Base-by-base conservation (phyloP, 495 filamentous ascomycete species). In the Aspergillus cavernicola region DNA sequence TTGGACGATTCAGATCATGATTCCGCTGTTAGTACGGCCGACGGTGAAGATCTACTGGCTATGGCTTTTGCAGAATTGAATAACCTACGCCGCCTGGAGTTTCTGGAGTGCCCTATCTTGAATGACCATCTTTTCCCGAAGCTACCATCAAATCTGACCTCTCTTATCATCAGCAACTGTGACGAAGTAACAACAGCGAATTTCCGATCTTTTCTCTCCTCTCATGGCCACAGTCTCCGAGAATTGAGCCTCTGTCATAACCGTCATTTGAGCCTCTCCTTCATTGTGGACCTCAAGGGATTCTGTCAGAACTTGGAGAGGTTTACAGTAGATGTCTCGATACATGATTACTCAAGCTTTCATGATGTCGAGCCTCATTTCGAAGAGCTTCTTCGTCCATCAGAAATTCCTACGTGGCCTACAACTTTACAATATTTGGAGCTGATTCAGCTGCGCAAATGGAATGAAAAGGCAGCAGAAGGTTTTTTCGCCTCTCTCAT, bases 401-500 rank as follows among this genome's bases (percentile, higher is more conserved):
- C 72, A 4, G 78, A 92, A 53, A 66, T 83, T 9, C 90, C 91
- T 0, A 79, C 76, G 0, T 96, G 91, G 91, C 90, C 91, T 8
- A 60, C 67, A 16, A 83, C 70, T 0, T 70, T 96, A 2, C 81
- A 80, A 54, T 69, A 74, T 3, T 76, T 96, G 23, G 87, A 95
- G 59, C 69, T 96, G 16, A 71, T 79, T 11, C 82, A 92, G 31
- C 77, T 95, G 49, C 81, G 87, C 15, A 85, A 88, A 63, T 91
- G 85, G 83, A 69, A 76, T 29, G 64, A 71, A 3, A 69, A 73
- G 2, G 78, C 81, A 3, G 90, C 87, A 1, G 80, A 88, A 53
- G 78, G 77, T 19, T 87, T 96, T 63, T 89, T 96, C 62, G 78
- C 75, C 20, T 91, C 86, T 16, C 73, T 96, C 2, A 75, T 90